Conservation (phyloP, 2,329 filamentous ascomycete genomes). For the Colletotrichum plurivorum region DNA sequence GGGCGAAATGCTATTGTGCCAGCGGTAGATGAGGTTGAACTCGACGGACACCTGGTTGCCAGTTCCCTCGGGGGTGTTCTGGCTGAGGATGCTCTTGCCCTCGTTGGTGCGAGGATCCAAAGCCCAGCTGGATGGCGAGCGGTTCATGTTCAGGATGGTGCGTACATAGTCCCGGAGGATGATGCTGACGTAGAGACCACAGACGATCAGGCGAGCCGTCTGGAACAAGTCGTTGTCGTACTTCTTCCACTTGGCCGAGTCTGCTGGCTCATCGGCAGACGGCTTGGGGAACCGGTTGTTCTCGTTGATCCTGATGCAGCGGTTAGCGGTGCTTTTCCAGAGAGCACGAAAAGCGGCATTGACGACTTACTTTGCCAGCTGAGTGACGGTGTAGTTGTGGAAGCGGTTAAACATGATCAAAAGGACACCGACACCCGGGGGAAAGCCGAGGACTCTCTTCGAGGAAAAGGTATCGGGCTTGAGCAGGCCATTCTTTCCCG, state of each 20-base stretch:
- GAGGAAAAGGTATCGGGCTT: slow-evolving; percentile 70
- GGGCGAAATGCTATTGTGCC: slow-evolving; percentile 49
- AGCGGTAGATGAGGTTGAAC: slow-evolving; percentile 54
- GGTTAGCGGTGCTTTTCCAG: slow-evolving; percentile 38
- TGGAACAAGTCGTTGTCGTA: slow-evolving; percentile 58
- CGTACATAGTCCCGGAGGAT: slow-evolving; percentile 57
- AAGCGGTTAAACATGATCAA: slow-evolving; percentile 66
- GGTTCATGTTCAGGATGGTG: slow-evolving; percentile 63
- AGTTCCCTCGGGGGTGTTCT: slow-evolving; percentile 47
- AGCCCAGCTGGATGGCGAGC: slow-evolving; percentile 46
- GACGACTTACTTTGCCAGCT: slow-evolving; percentile 40
- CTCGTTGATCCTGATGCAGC: slow-evolving; percentile 55
- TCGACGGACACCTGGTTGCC: slow-evolving; percentile 53
- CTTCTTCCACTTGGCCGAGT: slow-evolving; percentile 48
- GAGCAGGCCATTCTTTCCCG: slow-evolving; percentile 63
- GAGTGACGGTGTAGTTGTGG: slow-evolving; percentile 44
- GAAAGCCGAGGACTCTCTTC: slow-evolving; percentile 63
- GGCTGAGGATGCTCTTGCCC: slow-evolving; percentile 46
- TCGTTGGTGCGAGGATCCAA: slow-evolving; percentile 65
- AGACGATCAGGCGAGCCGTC: slow-evolving; percentile 61
- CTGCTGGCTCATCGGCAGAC: slow-evolving; percentile 25
- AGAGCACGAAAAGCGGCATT: background rate
- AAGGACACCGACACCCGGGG: slow-evolving; percentile 66
- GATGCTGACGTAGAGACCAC: slow-evolving; percentile 70
- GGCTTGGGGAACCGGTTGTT: slow-evolving; percentile 52